Base-by-base conservation (phyloP, 164 flowering plant species). In the Stephania cephalantha region DNA sequence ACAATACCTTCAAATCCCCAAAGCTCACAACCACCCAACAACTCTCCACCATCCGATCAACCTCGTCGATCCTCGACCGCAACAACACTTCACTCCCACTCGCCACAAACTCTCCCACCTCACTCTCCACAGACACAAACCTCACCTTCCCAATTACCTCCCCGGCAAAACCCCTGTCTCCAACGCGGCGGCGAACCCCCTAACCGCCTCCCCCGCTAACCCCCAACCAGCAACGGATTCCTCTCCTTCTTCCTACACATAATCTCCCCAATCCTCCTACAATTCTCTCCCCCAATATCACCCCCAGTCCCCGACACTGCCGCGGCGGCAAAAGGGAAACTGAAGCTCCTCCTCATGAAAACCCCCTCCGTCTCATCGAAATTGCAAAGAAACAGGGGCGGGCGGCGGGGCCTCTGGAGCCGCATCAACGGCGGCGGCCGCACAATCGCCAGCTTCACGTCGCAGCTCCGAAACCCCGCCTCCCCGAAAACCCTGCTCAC, bases 401-500 rank as follows among this genome's bases (percentile, higher is more conserved):
- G 69, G 2, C 89, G 84, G 0, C 89, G 77, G 76, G 77, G 82
- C 10, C 87, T 68, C 29, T 81, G 69, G n/a, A 86, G 72, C 8
- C 81, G 69, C 20, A 86, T 72, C 8, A 87, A 3, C 15, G 83
- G 82, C 15, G 83, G 82, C 0, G 97, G 97, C 9, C 95, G 85
- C 17, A 91, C 30, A n/a, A 91, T 83, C 0, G 97, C 89, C 20
- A 93, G 72, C 84, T 93, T 93, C 18, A 95, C 84, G 68, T 95
- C 99, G 75, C 84, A 81, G 83, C 95, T 93, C 71, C 90, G 85
- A 65, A 92, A 93, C 0, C 99, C 99, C 4, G 99, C 91, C 69
- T 95, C 99, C 0, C 83, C 85, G 68, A 95, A 91, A 9, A 95
- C 98, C 74, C 94, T 84, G 75, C 99, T 95, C 5, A 95, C 99